Base-by-base conservation (phyloP, 257 asterid species). In the Handroanthus guayacan region DNA sequence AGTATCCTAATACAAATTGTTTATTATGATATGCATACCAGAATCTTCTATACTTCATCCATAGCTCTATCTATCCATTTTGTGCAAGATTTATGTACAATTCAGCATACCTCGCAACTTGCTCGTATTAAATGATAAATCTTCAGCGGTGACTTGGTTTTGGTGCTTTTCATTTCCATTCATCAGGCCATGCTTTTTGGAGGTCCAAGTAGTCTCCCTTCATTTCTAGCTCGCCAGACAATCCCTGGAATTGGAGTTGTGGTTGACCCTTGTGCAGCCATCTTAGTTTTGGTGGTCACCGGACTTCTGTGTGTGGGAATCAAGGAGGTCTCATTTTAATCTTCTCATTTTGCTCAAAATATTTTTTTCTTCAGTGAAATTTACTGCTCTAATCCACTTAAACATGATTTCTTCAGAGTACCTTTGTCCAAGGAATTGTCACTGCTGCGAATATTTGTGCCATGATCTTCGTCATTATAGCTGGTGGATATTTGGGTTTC, bases 401-500 rank as follows among this genome's bases (percentile, higher is more conserved):
- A 63, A 54, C 45, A 48, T 48, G 71, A 71, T 74, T 79, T 78
- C 79, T 74, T 67, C 88, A 95, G 99, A 95, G 99, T 81, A 86
- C 98, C 0, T 54, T 88, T 76, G 97, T 91, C 72, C 99, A 95
- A 89, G 99, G 98, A 75, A 75, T 92, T 76, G 91, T 93, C 76
- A 95, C 99, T 6, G 73, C 75, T 9, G 97, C 92, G 57, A 95
- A 95, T 81, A 79, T 90, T 56, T 95, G 99, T 74, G 98, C 95
- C 78, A 88, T 95, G 98, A 78, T 89, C 70, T 95, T 95, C 77
- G 94, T 95, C 84, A 93, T 95, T 45, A 20, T 93, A 73, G 99
- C 91, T 75, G 99, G 99, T 78, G 99, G 97, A 72, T 95, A 95
- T 82, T 83, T 95, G 75, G 99, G 99, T 63, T 89, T 87, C 86